These are phyloP conservation scores for Juncus inflexus DNA, from an alignment of 176 grass and related monocot genomes.

Conservation along the genomic window DNA sequence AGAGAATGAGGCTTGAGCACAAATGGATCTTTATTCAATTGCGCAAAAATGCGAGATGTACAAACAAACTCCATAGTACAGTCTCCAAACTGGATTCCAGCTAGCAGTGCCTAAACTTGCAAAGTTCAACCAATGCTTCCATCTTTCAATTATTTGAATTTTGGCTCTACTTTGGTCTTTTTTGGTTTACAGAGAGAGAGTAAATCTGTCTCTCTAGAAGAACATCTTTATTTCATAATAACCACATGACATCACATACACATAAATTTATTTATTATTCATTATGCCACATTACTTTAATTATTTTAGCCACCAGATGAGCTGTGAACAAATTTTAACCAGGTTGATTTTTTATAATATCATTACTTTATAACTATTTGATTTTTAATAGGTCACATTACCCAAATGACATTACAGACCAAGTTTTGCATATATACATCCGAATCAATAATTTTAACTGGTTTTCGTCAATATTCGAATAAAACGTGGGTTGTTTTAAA, in stretches of 20 bases:
- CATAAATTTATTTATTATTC: conserved; percentile 3
- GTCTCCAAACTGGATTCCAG: conserved; percentile 24
- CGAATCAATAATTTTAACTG: no score
- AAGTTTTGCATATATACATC: no score
- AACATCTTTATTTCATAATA: background rate
- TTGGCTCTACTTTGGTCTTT: conserved; percentile 24
- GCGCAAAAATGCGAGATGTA: background rate
- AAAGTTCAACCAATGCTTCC: conserved; percentile 25
- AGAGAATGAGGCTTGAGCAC: conserved; percentile 14
- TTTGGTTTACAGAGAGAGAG: background rate
- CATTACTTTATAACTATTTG: no score
- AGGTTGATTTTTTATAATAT: no score
- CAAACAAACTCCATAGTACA: background rate
- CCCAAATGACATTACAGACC: no score
- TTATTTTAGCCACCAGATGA: background rate
- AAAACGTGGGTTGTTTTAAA: no score
- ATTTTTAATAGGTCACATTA: no score
- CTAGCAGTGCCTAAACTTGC: conserved; percentile 27
- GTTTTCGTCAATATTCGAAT: no score
- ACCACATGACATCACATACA: background rate
- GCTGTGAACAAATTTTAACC: no score
- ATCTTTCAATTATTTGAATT: conserved; percentile 23
- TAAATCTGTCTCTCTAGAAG: background rate
- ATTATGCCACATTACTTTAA: background rate
- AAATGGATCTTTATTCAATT: conserved; percentile 17